These are phyloP conservation scores for Kernera saxatilis DNA, from an alignment of 345 rosid species.

Conservation along the genomic window DNA sequence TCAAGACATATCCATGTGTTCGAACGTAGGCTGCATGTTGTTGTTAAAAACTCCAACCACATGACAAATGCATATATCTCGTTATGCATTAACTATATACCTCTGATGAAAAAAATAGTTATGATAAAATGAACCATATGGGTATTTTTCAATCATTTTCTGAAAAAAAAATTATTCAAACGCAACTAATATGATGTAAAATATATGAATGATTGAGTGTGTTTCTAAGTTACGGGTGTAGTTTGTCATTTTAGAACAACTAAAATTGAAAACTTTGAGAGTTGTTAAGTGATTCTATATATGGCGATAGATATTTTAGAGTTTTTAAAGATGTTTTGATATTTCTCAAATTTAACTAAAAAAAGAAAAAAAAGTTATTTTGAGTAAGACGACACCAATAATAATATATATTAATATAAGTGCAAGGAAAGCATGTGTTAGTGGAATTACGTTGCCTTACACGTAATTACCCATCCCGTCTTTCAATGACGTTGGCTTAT, in stretches of 20 bases:
- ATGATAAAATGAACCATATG: neutral
- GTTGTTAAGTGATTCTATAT: slow-evolving; percentile 16
- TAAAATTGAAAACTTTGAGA: neutral
- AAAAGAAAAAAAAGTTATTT: neutral
- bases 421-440: slow-evolving; percentile 33
- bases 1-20: slow-evolving; percentile 28
- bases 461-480: slow-evolving; percentile 31
- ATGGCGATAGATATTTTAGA: neutral
- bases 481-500: slow-evolving; percentile 29
- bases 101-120: neutral
- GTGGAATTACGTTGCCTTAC: slow-evolving; percentile 32
- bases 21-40: slow-evolving; percentile 23
- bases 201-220: slow-evolving; percentile 12
- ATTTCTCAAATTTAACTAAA: neutral
- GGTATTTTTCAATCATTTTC: slow-evolving; percentile 8
- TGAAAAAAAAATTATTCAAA: neutral
- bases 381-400: slow-evolving; percentile 10
- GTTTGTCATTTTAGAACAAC: neutral
- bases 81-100: neutral
- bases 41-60: slow-evolving; percentile 22
- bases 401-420: neutral
- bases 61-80: neutral
- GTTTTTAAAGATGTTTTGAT: neutral
- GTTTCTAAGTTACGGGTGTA: neutral
- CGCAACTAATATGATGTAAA: neutral